A percentile compares a stretch with the other conserved stretches of the same genome.
Evolutionary conservation across 768 basidiomycete genomes (phyloP).

Genomic region (Chalciporus sphaerocephalus): DNA sequence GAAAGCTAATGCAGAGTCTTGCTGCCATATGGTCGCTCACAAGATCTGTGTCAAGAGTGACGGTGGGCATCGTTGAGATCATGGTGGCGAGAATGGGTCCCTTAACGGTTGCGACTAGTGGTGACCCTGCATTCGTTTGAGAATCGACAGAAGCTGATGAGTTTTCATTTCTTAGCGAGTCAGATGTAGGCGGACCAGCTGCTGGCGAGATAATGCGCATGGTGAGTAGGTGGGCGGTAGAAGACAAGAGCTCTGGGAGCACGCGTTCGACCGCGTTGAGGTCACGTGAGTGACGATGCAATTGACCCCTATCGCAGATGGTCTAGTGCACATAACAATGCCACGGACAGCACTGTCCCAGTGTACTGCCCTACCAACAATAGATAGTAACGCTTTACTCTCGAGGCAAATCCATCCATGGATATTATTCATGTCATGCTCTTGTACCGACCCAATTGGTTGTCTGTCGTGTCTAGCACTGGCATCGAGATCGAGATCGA

Average conservation of each 20-base stretch:
- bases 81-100: not conserved
- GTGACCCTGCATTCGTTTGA: not conserved
- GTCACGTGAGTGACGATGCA: constrained; percentile 17
- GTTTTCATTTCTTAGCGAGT: not conserved
- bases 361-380: too few species aligned
- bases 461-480: too few species aligned
- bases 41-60: constrained; percentile 45
- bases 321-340: too few species aligned
- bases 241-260: not conserved
- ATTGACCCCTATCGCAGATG: too few species aligned
- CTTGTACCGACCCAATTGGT: too few species aligned
- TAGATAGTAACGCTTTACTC: too few species aligned
- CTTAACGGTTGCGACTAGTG: not conserved
- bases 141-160: not conserved
- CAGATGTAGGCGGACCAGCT: not conserved
- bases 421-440: too few species aligned
- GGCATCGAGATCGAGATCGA: too few species aligned
- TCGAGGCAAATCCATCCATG: too few species aligned
- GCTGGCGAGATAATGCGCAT: not conserved
- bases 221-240: not conserved
- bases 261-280: not conserved
- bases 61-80: constrained; percentile 33
- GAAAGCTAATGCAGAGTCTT: constrained; percentile 53
- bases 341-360: too few species aligned
- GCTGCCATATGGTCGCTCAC: constrained; percentile 61